phyloP scores from a whole-genome alignment of 768 basidiomycete genomes.

The Mycena chlorophos region DNA sequence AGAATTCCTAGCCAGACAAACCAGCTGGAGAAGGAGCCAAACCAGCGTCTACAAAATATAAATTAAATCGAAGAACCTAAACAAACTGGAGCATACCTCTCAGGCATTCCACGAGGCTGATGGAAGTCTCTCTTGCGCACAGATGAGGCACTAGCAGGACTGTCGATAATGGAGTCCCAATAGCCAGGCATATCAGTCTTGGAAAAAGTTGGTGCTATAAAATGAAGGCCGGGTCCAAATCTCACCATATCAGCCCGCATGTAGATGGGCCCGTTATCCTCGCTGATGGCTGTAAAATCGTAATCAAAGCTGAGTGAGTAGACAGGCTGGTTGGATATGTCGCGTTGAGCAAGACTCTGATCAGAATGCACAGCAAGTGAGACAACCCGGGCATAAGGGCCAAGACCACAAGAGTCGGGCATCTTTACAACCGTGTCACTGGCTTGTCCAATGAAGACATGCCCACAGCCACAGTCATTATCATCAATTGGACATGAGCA shows the following conservation, averaged over 20 bases:
- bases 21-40: constrained; percentile 22
- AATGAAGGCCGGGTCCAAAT: not conserved
- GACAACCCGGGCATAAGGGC: constrained; percentile 28
- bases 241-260: constrained; percentile 17
- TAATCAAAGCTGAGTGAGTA: constrained; percentile 24
- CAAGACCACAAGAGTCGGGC: constrained; percentile 27
- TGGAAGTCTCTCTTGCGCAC: constrained; percentile 23
- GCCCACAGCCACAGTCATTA: constrained; percentile 18
- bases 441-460: constrained; percentile 27
- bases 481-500: constrained; percentile 23
- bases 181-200: constrained; percentile 19
- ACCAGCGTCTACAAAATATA: constrained; percentile 25
- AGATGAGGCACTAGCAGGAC: constrained; percentile 17
- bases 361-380: constrained; percentile 21
- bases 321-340: constrained; percentile 18
- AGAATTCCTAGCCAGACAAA: not conserved
- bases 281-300: constrained; percentile 21
- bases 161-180: constrained; percentile 19
- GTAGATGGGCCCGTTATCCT: constrained; percentile 10
- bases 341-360: constrained; percentile 17
- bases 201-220: not conserved
- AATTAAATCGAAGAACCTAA: too few species aligned
- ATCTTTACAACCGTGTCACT: constrained; percentile 27
- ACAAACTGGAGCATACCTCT: too few species aligned
- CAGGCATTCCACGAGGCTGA: too few species aligned